Evolutionary conservation across 1,284 basidiomycete species (phyloP), one percentile per base, ranked within the genome.

Genomic region (Cystobasidium slooffiae): DNA sequence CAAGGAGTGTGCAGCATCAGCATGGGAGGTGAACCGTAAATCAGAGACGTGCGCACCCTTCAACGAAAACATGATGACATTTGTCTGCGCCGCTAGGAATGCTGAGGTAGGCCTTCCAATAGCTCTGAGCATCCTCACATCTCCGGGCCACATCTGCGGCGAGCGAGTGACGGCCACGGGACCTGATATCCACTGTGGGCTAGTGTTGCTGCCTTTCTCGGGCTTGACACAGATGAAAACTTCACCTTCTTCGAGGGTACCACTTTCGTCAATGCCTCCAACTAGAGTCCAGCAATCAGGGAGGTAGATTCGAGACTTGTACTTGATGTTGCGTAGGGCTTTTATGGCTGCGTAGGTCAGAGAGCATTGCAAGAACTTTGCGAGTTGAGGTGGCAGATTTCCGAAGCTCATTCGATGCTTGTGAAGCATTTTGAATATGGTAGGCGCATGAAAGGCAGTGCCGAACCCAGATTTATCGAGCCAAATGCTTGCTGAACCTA

Each of bases 251-350:
- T 43, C 64, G 9, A 66, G 43, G 6, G 51, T 55, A 22, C 43
- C 37, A 44, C 49, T 52, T 22, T 66, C 64, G 24, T 66, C 64
- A 6, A 66, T 20, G 5, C 64, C 64, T 39, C 64, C 64, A 1
- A 66, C 64, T 7, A 66, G 14, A n/a, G 64, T 66, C 47, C 51
- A 66, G 20, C 64, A 66, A 52, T 47, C 64, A 49, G 64, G 64
- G 37, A 66, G 24, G 18, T 55, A 52, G 64, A 66, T 66, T 7
- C 64, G 20, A 3, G 64, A 3, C 43, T 66, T 66, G 37, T 51
- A 52, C 39, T 66, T 66, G 49, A 66, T 51, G 41, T 37, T 53
- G 4, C 64, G 47, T n/a, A 66, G 37, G 24, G 44, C 64, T 55
- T 43, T 66, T 1, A 66, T 66, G 22, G 64, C 64, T 51, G 64